A percentile compares a stretch with the other conserved stretches of the same genome.
phyloP scores from a whole-genome alignment of 768 basidiomycete species.

The Xerocomellus intermedius region DNA sequence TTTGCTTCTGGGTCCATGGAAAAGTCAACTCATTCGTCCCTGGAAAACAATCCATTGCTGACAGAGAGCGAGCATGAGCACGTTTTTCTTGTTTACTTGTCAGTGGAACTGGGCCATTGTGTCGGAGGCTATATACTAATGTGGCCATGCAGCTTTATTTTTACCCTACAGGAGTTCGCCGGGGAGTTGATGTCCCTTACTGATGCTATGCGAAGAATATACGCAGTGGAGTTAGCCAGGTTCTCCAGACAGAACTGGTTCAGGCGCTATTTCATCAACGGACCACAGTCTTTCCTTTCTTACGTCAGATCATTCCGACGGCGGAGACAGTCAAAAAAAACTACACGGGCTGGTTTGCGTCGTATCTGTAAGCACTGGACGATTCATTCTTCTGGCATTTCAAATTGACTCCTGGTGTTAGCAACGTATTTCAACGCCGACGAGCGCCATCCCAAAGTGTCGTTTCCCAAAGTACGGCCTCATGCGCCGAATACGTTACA shows the following conservation, averaged over 20 bases:
- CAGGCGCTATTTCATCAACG: conserved; percentile 34
- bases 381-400: background rate
- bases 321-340: conserved; percentile 14
- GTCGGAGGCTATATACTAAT: conserved; percentile 5
- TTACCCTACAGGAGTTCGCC: conserved; percentile 93
- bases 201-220: conserved; percentile 81
- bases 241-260: conserved; percentile 38
- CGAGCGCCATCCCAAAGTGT: conserved; percentile 48
- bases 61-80: conserved; percentile 67
- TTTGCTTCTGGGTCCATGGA: conserved; percentile 17
- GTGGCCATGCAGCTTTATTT: conserved; percentile 73
- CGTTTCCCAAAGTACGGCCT: conserved; percentile 78
- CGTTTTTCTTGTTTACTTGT: conserved; percentile 92
- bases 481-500: conserved; percentile 87
- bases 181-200: conserved; percentile 78
- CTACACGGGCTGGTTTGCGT: conserved; percentile 23
- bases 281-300: conserved; percentile 24
- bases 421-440: conserved; percentile 55
- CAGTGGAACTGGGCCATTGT: conserved; percentile 31
- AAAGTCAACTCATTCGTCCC: conserved; percentile 15
- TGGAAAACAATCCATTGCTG: conserved; percentile 37
- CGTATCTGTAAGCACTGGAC: conserved; percentile 43
- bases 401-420: conserved; percentile 21
- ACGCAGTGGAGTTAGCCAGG: conserved; percentile 58
- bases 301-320: conserved; percentile 17